These are phyloP conservation scores for Aspergillus nomiae DNA, from an alignment of 2,329 filamentous ascomycete genomes.

Conservation along the genomic window DNA sequence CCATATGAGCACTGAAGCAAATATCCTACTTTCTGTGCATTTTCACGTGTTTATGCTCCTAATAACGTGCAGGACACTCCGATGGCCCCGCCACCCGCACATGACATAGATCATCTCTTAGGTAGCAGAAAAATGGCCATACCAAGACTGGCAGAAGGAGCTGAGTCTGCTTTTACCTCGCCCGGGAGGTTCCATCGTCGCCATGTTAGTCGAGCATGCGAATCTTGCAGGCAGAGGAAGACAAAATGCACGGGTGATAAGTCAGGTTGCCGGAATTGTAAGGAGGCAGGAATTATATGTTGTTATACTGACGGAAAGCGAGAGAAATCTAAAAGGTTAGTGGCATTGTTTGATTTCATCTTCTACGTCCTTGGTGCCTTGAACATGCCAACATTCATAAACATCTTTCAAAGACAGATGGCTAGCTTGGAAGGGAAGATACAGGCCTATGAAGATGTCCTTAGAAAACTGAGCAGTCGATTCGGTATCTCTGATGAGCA, in stretches of 20 bases:
- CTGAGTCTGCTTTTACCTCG: conserved; percentile 35
- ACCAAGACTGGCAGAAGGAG: conserved; percentile 36
- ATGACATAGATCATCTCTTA: conserved; percentile 23
- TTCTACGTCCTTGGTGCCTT: background rate
- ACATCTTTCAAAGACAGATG: conserved; percentile 35
- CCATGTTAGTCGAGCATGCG: conserved; percentile 45
- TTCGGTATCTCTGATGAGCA: conserved; percentile 41
- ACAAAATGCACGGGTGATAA: conserved; percentile 50
- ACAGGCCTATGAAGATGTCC: conserved; percentile 42
- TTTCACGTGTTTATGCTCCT: background rate
- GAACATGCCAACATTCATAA: background rate
- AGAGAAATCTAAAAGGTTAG: conserved; percentile 48
- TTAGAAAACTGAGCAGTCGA: conserved; percentile 37
- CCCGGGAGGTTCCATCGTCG: conserved; percentile 39
- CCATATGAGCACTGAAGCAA: background rate
- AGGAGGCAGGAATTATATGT: conserved; percentile 46
- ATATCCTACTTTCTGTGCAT: background rate
- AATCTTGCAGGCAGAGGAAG: conserved; percentile 49
- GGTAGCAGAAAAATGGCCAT: conserved; percentile 39
- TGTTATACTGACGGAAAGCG: conserved; percentile 50
- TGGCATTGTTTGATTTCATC: background rate
- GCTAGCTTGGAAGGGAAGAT: conserved; percentile 45
- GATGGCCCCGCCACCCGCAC: conserved; percentile 16
- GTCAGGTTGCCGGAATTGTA: conserved; percentile 47
- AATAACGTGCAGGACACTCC: conserved; percentile 25